Evolutionary conservation across 2,329 filamentous ascomycete genomes (phyloP), one percentile per base, ranked within the genome.

Genomic region (Aspergillus alliaceus): DNA sequence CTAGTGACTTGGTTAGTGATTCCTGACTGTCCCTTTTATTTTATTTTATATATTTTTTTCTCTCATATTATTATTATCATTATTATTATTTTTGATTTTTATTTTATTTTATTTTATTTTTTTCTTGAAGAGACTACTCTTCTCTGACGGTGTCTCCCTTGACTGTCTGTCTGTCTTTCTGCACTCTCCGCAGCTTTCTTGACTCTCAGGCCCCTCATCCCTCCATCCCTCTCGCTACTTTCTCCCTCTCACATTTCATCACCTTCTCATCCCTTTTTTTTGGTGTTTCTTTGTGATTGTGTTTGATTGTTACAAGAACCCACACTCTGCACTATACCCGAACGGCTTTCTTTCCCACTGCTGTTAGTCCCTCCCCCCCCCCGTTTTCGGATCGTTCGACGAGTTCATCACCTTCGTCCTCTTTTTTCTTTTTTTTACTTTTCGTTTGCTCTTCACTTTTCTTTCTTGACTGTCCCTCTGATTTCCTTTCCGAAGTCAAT

Each of bases 271-370:
- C 20, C 39, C 27, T 24, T 50, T 54, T 54, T 51, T 42, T 42
- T 44, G 25, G 22, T 53, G 18, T 42, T n/a, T 44, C 27, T 29
- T 44, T 53, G 40, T 22, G 40, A 42, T 44, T 27, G 40, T 44
- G 47, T 35, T 54, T 48, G 48, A 56, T 56, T 37, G 46, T 53
- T 54, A 58, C 53, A 35, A 58, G 20, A 53, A 47, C 40, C 42
- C 51, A 53, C 51, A 34, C 27, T 49, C 32, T 49, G 34, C 46
- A 52, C 35, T 52, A 29, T 40, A 31, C 39, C 50, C 50, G 24
- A 44, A 29, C 50, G 50, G 34, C 35, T 52, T 53, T 53, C 39
- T 53, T 44, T 32, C 37, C 51, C 25, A 32, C 37, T 47, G 37
- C 37, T 56, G 18, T 46, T 51, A 55, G 37, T 51, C 22, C 47